phyloP scores from a whole-genome alignment of 2,329 filamentous ascomycete species.

The Aureobasidium sp. region DNA sequence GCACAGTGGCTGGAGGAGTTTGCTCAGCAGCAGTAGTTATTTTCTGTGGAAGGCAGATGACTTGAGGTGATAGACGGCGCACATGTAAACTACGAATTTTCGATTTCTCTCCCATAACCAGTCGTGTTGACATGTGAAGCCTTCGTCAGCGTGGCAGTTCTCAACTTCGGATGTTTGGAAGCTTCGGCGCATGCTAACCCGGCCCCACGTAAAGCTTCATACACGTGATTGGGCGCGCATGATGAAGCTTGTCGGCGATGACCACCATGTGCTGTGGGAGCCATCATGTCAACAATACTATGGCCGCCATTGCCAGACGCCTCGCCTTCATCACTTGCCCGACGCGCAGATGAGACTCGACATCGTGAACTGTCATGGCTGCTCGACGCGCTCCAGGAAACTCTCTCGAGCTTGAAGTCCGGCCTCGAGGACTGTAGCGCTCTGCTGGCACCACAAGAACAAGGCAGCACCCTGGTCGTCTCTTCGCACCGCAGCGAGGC shows the following conservation, averaged over 20 bases:
- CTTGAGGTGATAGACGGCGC: no score
- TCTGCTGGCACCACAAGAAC: conserved; percentile 74
- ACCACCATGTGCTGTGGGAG: not conserved
- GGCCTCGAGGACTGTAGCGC: conserved; percentile 84
- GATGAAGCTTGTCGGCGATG: not conserved
- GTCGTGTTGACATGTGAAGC: no score
- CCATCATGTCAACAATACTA: conserved; percentile 51
- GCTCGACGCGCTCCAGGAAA: conserved; percentile 51
- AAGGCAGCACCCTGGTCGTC: conserved; percentile 80
- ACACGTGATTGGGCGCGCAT: not conserved
- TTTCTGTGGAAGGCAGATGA: not conserved
- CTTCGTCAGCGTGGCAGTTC: no score
- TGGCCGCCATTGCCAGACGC: conserved; percentile 47
- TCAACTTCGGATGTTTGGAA: no score
- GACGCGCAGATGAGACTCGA: not conserved
- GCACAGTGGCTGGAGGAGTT: conserved; percentile 57
- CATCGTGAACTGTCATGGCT: conserved; percentile 55
- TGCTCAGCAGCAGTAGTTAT: conserved; percentile 27
- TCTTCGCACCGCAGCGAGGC: conserved; percentile 74
- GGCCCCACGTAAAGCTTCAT: no score
- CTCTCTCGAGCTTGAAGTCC: conserved; percentile 52
- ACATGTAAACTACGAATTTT: no score
- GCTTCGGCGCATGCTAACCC: no score
- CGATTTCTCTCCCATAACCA: no score
- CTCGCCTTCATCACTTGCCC: not conserved